Evolutionary conservation across 306 rosid species (phyloP), one percentile per base, ranked within the genome.

Genomic region (Vigna trinervia): DNA sequence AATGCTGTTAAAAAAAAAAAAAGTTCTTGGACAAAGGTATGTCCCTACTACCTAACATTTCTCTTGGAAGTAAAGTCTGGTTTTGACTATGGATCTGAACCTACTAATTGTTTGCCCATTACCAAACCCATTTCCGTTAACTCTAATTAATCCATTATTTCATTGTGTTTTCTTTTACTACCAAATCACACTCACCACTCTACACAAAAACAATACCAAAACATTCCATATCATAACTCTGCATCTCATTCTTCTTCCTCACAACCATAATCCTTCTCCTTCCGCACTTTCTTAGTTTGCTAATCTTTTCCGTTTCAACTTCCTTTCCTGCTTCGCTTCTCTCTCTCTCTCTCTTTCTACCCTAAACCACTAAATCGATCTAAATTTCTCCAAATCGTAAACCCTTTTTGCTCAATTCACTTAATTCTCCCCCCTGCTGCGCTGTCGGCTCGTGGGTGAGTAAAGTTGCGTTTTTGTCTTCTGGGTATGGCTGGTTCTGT

Each of bases 361-460:
- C 82, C 34, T 45, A 67, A 74, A 22, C 36, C 68, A 6, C 11
- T 15, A 23, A 50, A 26, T 62, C 73, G 82, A 82, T 85, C 88
- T 72, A 67, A 82, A 78, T 63, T 71, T 64, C 39, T 17, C 32
- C 79, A 63, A 75, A 64, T 82, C 82, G n/a, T 51, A 34, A 26
- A 43, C 60, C 67, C 78, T 58, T 26, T 69, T 76, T 43, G 8
- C 63, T 46, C 67, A 57, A 30, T 81, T 69, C 51, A 9, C 36
- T 51, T 59, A 47, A 30, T 81, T 78, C 70, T 53, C 70, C 56
- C 63, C 38, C 47, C 30, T 4, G 34, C 34, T 57, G 19, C 48
- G 19, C 51, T 58, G 23, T 53, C 72, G 53, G 56, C 53, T 43
- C 14, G 5, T 32, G 11, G 71, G 51, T 45, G 14, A 68, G 74